Evolutionary conservation across 257 asterid species (phyloP), one percentile per base, ranked within the genome.

Genomic region (Solanum chiquidenum): DNA sequence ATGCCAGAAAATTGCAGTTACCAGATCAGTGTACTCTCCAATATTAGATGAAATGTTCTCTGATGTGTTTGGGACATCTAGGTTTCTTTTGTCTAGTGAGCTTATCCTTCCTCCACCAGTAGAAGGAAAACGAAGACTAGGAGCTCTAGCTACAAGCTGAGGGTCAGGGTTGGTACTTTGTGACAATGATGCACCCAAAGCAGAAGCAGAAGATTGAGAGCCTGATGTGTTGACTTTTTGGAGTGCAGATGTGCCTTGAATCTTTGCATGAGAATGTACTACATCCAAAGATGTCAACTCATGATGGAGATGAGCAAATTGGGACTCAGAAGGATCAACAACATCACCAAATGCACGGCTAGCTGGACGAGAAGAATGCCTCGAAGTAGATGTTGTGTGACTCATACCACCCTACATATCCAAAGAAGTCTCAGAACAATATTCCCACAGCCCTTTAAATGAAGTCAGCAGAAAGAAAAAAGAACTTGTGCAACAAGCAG

Each of bases 101-200:
- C 71, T 62, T 74, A 88, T 25, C 91, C 93, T 93, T 73, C 92
- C 90, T 80, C 88, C 92, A 18, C 91, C 92, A 83, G 88, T 90
- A 55, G 91, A 87, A 91, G 94, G 92, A 62, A 93, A 87, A 87
- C 90, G 84, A 86, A 95, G 98, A 89, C 94, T 94, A 64, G 94
- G 94, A 88, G 92, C 92, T 89, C 94, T 88, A 42, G 92, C 94
- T 58, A 91, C 80, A 44, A 68, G 90, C 86, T 90, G 96, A 76
- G 94, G 95, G 55, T 92, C 98, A 69, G 96, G 93, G 82, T 97
- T 90, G 55, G 91, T 86, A 83, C 90, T 93, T 90, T 95, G 90
- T 64, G 97, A 92, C 87, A 93, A 35, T 12, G 98, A 91, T 44
- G 93, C 91, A 64, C 95, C 96, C 90, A 91, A 58, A 60, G 92